A percentile compares a stretch with the other conserved stretches of the same genome.
phyloP scores from a whole-genome alignment of 768 basidiomycete genomes.

The Xerocomellus intermedius region DNA sequence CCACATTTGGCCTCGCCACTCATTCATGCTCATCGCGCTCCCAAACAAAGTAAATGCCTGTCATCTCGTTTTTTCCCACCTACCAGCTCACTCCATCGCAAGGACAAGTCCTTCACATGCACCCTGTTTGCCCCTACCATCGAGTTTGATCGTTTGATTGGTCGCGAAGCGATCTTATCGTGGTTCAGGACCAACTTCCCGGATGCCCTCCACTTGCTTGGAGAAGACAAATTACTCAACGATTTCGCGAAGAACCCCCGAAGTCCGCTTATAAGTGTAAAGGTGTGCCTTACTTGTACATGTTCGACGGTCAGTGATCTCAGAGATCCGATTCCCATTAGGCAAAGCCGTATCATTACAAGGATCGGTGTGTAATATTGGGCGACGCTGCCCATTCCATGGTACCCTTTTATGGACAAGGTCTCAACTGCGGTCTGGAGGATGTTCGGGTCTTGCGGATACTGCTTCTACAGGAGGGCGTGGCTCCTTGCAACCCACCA shows the following conservation, averaged over 20 bases:
- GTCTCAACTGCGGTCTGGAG: constrained; percentile 95
- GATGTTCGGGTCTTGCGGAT: constrained; percentile 88
- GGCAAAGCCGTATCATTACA: constrained; percentile 88
- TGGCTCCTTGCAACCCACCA: constrained; percentile 45
- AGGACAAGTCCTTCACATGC: constrained; percentile 98
- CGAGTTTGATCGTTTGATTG: constrained; percentile 67
- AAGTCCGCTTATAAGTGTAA: constrained; percentile 87
- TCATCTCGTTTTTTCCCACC: constrained; percentile 27
- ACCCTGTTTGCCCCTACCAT: constrained; percentile 88
- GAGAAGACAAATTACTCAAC: constrained; percentile 69
- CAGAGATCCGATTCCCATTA: constrained; percentile 33
- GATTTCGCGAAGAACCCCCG: constrained; percentile 86
- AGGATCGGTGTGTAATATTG: constrained; percentile 81
- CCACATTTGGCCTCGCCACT: constrained; percentile 98
- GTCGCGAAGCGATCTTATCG: constrained; percentile 51
- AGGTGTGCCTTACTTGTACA: constrained; percentile 53
- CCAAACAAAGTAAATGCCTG: constrained; percentile 79
- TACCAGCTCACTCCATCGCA: constrained; percentile 23
- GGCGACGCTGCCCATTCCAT: constrained; percentile 97
- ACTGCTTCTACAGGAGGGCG: constrained; percentile 68
- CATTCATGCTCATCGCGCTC: constrained; percentile 98
- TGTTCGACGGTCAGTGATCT: constrained; percentile 17
- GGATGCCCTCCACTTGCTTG: constrained; percentile 84
- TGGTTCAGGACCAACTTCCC: constrained; percentile 89
- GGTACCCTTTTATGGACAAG: constrained; percentile 99